phyloP scores from a whole-genome alignment of 2,329 filamentous ascomycete genomes.

The Talaromyces marneffei region DNA sequence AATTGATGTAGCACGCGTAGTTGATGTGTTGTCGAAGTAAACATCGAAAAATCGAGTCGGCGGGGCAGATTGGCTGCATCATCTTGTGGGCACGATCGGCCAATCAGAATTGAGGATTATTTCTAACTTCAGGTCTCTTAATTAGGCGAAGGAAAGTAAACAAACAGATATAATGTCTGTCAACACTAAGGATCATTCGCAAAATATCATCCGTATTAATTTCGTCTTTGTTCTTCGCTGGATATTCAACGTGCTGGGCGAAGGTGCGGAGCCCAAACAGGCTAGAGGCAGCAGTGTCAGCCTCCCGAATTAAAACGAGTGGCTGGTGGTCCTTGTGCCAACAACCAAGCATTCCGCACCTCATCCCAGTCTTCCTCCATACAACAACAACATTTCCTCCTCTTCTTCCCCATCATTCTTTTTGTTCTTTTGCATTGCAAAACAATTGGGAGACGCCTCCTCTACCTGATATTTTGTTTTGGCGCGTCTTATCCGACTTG shows the following conservation, averaged over 20 bases:
- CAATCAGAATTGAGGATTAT: not conserved
- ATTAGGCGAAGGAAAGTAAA: not conserved
- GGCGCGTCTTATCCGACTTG: not conserved
- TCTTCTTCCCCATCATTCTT: not conserved
- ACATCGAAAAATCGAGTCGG: not conserved
- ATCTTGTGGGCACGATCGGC: not conserved
- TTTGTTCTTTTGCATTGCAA: not conserved
- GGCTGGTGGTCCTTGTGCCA: constrained; percentile 10
- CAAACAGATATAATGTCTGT: not conserved
- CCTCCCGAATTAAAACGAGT: constrained; percentile 14
- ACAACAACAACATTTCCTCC: constrained; percentile 6
- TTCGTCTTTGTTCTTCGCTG: not conserved
- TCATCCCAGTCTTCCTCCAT: not conserved
- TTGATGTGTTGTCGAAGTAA: not conserved
- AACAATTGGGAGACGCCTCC: not conserved
- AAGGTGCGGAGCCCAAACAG: not conserved
- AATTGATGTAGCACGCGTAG: not conserved
- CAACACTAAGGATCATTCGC: not conserved
- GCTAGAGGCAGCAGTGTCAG: not conserved
- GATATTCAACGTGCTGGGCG: not conserved
- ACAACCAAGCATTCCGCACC: constrained; percentile 6
- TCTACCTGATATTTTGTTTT: not conserved
- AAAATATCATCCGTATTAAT: not conserved
- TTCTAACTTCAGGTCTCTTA: not conserved
- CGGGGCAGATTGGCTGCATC: not conserved